A percentile compares a stretch with the other conserved stretches of the same genome.
phyloP scores from a whole-genome alignment of 495 filamentous ascomycete genomes.

The Aspergillus incahuasiensis region DNA sequence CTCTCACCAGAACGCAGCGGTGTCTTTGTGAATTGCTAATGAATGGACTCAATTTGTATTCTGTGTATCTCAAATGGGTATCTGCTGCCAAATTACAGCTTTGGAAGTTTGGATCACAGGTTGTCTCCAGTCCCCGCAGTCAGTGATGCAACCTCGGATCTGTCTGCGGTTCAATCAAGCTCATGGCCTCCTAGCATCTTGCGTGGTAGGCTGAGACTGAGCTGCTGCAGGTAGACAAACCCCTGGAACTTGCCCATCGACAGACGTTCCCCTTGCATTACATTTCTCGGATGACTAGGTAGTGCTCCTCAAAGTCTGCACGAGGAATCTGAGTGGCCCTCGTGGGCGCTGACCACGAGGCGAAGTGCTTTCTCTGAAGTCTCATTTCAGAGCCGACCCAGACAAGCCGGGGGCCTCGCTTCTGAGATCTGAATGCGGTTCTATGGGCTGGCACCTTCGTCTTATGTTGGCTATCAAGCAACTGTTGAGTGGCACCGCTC shows the following conservation, averaged over 20 bases:
- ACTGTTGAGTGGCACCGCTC: background rate
- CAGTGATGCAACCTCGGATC: background rate
- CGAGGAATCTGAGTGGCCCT: slow-evolving; percentile 5
- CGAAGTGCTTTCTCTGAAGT: slow-evolving; percentile 6
- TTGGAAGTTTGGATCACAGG: too few relatives aligned
- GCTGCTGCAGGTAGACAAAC: background rate
- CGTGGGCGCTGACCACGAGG: slow-evolving; percentile 17
- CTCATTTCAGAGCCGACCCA: background rate
- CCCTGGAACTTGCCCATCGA: background rate
- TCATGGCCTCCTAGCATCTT: slow-evolving; percentile 20
- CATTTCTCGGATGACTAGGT: slow-evolving; percentile 7
- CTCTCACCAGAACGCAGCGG: background rate
- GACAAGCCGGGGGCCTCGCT: background rate
- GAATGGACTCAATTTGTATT: background rate
- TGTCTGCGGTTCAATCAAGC: slow-evolving; percentile 26
- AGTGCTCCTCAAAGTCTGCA: background rate
- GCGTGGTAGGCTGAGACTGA: slow-evolving; percentile 12
- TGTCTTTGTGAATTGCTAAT: background rate
- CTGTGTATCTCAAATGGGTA: background rate
- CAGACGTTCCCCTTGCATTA: slow-evolving; percentile 17
- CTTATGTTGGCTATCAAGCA: background rate
- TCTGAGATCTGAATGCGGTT: background rate
- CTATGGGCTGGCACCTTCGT: background rate
- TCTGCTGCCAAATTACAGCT: background rate
- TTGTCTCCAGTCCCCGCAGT: background rate